A percentile compares a stretch with the other conserved stretches of the same genome.
Conservation (phyloP, 2,329 filamentous ascomycete genomes). For the Penicillium sp. region DNA sequence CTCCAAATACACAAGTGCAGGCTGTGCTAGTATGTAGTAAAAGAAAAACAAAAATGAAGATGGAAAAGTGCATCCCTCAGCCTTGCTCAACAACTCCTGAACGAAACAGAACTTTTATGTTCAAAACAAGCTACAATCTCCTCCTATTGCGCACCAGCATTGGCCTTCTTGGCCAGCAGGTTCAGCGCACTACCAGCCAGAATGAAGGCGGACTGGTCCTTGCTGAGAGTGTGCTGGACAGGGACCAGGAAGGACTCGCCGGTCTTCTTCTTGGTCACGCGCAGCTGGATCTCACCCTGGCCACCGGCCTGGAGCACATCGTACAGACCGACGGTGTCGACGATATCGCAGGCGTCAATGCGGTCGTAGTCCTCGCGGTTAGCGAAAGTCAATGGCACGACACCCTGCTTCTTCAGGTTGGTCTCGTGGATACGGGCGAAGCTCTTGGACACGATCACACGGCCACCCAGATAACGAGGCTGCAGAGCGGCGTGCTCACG, state of each 20-base stretch:
- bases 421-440: conserved; percentile 95
- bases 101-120: conserved; percentile 29
- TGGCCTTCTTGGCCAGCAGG: conserved; percentile 71
- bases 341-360: conserved; percentile 81
- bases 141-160: conserved; percentile 15
- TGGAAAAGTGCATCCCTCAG: conserved; percentile 19
- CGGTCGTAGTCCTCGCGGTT: conserved; percentile 69
- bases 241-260: conserved; percentile 73
- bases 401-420: conserved; percentile 95
- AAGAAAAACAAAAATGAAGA: not conserved
- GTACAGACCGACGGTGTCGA: conserved; percentile 80
- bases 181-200: conserved; percentile 94
- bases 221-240: conserved; percentile 85
- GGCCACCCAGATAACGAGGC: conserved; percentile 85
- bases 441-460: conserved; percentile 77
- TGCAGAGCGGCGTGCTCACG: conserved; percentile 90
- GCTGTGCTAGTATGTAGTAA: conserved; percentile 20
- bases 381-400: conserved; percentile 90
- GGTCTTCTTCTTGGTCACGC: conserved; percentile 64
- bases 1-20: conserved; percentile 23
- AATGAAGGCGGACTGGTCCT: conserved; percentile 91
- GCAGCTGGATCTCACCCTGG: conserved; percentile 76
- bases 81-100: conserved; percentile 29
- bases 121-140: not conserved
- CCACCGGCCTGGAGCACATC: conserved; percentile 80